phyloP scores from a whole-genome alignment of 805 yeast species.

The Ogataea corticis region DNA sequence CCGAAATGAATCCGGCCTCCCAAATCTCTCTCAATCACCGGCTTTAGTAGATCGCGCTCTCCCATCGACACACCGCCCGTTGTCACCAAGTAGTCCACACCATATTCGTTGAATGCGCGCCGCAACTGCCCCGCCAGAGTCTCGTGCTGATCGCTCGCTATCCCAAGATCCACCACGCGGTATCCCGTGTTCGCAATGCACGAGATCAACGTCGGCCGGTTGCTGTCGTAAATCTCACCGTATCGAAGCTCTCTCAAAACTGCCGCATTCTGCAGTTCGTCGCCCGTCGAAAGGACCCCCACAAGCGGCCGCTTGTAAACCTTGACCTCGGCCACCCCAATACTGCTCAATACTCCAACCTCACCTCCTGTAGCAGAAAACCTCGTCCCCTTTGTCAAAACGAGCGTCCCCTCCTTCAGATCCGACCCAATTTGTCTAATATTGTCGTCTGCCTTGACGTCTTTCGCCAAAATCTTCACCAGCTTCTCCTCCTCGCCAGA shows the following conservation, averaged over 20 bases:
- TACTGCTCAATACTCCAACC: constrained; percentile 48
- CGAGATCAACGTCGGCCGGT: constrained; percentile 47
- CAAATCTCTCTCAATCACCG: constrained; percentile 43
- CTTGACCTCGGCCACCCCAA: constrained; percentile 40
- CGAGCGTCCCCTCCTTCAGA: constrained; percentile 38
- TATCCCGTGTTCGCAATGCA: constrained; percentile 37
- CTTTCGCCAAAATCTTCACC: constrained; percentile 41
- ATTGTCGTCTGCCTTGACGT: constrained; percentile 44
- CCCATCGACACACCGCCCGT: constrained; percentile 66
- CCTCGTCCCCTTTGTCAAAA: constrained; percentile 37
- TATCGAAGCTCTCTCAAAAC: constrained; percentile 28
- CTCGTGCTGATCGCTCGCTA: constrained; percentile 43
- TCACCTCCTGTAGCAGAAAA: constrained; percentile 50
- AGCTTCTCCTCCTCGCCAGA: constrained; percentile 44
- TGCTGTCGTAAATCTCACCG: constrained; percentile 52
- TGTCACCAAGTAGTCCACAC: constrained; percentile 46
- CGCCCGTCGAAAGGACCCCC: constrained; percentile 54
- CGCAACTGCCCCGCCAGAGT: constrained; percentile 28
- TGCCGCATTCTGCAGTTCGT: constrained; percentile 44
- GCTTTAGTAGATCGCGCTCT: constrained; percentile 51
- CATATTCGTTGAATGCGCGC: constrained; percentile 26
- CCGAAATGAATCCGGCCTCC: constrained; percentile 52
- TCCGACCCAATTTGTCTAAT: constrained; percentile 51
- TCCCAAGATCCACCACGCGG: constrained; percentile 48
- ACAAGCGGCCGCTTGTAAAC: constrained; percentile 44